Conservation (phyloP, 2,329 filamentous ascomycete species). For the Colletotrichum tropicale region DNA sequence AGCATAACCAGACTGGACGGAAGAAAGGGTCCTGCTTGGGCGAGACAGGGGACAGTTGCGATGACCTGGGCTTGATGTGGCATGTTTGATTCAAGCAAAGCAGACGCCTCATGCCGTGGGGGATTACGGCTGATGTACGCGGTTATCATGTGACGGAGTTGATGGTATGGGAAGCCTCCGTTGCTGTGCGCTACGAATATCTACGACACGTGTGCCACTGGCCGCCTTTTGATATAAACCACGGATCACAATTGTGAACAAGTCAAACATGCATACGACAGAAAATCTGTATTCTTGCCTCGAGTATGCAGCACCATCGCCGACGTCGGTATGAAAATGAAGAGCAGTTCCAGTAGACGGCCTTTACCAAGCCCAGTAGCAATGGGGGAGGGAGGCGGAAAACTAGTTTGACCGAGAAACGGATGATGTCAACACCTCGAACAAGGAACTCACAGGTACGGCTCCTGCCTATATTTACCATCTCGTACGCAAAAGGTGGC, state of each 20-base stretch:
- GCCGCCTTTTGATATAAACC: no score
- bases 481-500: neutral
- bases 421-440: neutral
- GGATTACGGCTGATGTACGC: accelerated
- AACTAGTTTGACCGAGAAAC: accelerated
- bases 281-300: accelerated
- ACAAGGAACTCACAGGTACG: accelerated
- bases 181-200: no score
- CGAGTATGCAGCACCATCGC: neutral
- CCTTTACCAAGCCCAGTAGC: accelerated
- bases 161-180: neutral
- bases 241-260: neutral
- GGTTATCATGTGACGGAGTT: accelerated
- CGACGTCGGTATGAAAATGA: neutral
- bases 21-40: neutral
- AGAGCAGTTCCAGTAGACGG: accelerated
- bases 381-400: neutral
- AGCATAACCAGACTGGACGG: neutral
- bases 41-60: neutral
- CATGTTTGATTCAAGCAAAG: neutral
- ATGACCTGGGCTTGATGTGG: neutral
- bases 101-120: accelerated
- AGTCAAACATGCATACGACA: neutral
- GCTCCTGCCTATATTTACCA: neutral
- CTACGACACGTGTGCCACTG: no score